Evolutionary conservation across 805 yeast genomes (phyloP), one percentile per base, ranked within the genome.

Genomic region (Maudiozyma turicensis): DNA sequence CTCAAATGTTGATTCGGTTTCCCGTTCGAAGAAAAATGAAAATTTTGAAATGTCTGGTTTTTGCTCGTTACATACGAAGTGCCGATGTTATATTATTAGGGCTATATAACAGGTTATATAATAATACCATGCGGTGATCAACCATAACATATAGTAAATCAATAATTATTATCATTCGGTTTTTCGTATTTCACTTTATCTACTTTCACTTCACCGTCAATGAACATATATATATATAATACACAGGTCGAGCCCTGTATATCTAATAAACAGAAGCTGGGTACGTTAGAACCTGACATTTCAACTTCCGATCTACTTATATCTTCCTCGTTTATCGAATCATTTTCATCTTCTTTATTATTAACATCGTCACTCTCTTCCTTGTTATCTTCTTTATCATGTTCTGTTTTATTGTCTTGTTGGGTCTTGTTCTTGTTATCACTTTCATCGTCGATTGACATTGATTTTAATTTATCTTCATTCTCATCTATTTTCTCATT

Each of bases 201-300:
- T 15, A 93, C 96, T 63, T 86, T 86, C 34, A 93, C 90, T 51
- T 88, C 95, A 1, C 82, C 88, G 53, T 81, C 82, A 40, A 84
- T 72, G 58, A 82, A 73, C 9, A 93, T 85, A 72, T 93, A 93
- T 51, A 93, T 84, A 67, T 85, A 93, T 30, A 90, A 72, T 1
- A 90, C 85, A 56, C 95, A 84, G 2, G 77, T 76, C 0, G 81
- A 66, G 0, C 86, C 91, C 59, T 84, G 87, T n/a, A 89, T 78
- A 59, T 93, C 98, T 55, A 91, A 62, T 33, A 91, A 72, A 59
- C 96, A 89, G 65, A 93, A 91, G 48, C 95, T 86, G 5, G 98
- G 96, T 11, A 80, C 75, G n/a, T 59, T 61, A 4, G 65, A 77
- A 4, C 66, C 67, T 11, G 56, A 54, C 2, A 60, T 44, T 29